Base-by-base conservation (phyloP, 2,329 filamentous ascomycete species). In the Cordyceps tenuipes region DNA sequence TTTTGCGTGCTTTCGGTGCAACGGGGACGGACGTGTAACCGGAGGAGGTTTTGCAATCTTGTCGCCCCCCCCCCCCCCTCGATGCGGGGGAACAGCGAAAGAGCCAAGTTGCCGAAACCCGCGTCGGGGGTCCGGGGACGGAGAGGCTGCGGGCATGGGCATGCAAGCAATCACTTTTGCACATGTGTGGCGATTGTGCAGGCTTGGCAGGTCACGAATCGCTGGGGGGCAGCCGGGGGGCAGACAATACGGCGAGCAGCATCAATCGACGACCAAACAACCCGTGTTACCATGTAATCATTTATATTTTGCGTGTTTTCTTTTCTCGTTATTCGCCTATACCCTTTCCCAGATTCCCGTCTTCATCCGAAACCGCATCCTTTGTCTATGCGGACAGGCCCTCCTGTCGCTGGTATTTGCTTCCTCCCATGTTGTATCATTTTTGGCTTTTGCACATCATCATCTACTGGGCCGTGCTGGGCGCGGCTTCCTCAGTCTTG, bases 401-500 rank as follows among this genome's bases (percentile, higher is more conserved):
- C 26, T 49, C 44, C 31, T 39, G 19, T 53, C 36, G 7, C 17
- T 41, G 21, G 8, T 13, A n/a, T 19, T 50, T 19, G 21, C 26
- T 36, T 15, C 23, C 41, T 50, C 31, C 10, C 26, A 41, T 39
- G 26, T 46, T 54, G 15, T 12, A 29, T 54, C 4, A 48, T 10
- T 29, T 17, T 1, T 43, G 21, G 26, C 43, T 41, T 36, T 36
- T 17, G 23, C 39, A 5, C n/a, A 43, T 39, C 50, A 39, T 60
- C 48, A 39, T 60, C 48, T 60, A 60, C 53, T 62, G 62, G 36
- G 63, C 51, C 19, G 55, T 49, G n/a, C n/a, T 49, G 6, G 55
- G 31, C 4, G 46, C 31, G 15, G 43, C 55, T 17, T 60, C 52
- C 36, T 59, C 63, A 12, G 44, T n/a, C 15, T 5, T 36, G 31